A percentile compares a stretch with the other conserved stretches of the same genome.
Conservation (phyloP, 148 eudicot genomes). For the Pharnaceum exiguum region DNA sequence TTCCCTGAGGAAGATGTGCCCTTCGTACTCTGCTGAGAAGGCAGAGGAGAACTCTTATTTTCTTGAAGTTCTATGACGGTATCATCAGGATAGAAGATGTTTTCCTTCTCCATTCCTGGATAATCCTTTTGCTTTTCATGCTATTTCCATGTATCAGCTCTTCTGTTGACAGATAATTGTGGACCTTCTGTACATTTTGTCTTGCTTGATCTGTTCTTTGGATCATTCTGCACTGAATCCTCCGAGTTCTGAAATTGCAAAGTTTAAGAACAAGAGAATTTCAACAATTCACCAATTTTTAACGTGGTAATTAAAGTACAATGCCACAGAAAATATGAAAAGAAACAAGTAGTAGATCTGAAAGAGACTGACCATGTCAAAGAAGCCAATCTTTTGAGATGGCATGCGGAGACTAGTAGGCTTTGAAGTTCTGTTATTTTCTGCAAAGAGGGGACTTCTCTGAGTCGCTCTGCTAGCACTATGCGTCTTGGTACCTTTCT, state of each 20-base stretch:
- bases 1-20: conserved; percentile 13
- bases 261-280: neutral
- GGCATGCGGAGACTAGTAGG: conserved; percentile 24
- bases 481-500: neutral
- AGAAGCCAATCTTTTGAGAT: conserved; percentile 23
- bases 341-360: neutral
- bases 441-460: conserved; percentile 17
- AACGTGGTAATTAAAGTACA: too few species aligned
- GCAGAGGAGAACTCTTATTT: conserved; percentile 11
- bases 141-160: neutral
- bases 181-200: conserved; percentile 3
- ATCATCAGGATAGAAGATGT: conserved; percentile 15
- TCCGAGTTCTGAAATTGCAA: conserved; percentile 12
- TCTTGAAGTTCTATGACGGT: conserved; percentile 17
- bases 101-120: conserved; percentile 17
- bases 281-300: too few species aligned
- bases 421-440: conserved; percentile 6
- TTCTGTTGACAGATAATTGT: neutral
- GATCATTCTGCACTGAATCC: conserved; percentile 1
- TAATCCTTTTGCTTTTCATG: conserved; percentile 1
- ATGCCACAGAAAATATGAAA: neutral
- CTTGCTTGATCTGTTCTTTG: neutral
- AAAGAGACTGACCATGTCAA: conserved; percentile 19
- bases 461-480: neutral
- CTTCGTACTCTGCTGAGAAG: neutral